Base-by-base conservation (phyloP, 2,329 filamentous ascomycete species). In the Aspergillus sclerotialis region DNA sequence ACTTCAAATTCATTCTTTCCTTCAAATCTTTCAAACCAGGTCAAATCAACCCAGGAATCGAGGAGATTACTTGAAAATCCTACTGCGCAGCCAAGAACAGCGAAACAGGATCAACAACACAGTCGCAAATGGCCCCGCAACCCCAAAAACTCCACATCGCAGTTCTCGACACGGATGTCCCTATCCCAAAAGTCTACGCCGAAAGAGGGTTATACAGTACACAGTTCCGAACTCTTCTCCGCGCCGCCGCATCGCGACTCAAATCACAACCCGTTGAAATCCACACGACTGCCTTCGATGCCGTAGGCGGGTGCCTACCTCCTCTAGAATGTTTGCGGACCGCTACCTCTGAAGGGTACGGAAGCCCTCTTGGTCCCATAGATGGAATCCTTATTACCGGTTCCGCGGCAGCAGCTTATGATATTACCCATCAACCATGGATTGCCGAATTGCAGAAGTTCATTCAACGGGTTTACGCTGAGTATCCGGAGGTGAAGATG, bases 161-260 rank as follows among this genome's bases (percentile, higher is more conserved):
- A 37, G 37, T 58, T 14, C 40, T 63, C 31, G 53, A 68, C 49
- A 37, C 55, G 40, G 49, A 67, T 42, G 36, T 58, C 13, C 59
- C 59, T 13, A 54, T 56, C 10, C 50, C 48, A 8, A 33, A 45
- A 16, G 49, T 62, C 35, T 60, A 60, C 38, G 37, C 38, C 12
- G 33, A 47, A 11, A 56, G 52, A 5, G 59, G 59, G 30, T 44
- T 61, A 26, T 61, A 58, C 42, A 61, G 56, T 31, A 53, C 59
- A 4, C 56, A 57, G 24, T 61, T 63, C 39, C 49, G 52, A 3
- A 32, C 31, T 3, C 47, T 62, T 1, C 53, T 63, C 2, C 46
- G 53, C 37, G 33, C 46, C 21, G 58, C 60, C 1, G 50, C 58
- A 2, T 29, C 37, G 7, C 51, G 56, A 5, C 32, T 60, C 8